A percentile compares a stretch with the other conserved stretches of the same genome.
Conservation (phyloP, 1,139 yeast species). For the Kodamaea fungicola region DNA sequence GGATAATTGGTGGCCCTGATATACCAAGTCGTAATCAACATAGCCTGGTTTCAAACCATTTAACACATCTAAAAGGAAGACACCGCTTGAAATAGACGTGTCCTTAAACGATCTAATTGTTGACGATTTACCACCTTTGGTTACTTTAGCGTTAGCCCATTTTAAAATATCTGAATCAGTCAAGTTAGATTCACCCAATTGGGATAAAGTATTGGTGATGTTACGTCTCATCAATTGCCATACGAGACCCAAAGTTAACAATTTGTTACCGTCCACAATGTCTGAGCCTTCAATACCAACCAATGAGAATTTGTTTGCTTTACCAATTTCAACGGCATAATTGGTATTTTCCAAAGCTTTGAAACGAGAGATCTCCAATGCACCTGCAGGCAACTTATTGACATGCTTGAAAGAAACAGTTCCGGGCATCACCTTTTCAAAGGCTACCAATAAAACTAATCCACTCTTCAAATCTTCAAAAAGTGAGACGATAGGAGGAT, state of each 20-base stretch:
- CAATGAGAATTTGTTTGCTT: conserved; percentile 83
- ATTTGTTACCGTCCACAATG: conserved; percentile 88
- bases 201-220: conserved; percentile 76
- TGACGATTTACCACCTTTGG: conserved; percentile 73
- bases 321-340: conserved; percentile 94
- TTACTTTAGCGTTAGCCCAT: conserved; percentile 89
- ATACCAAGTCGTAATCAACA: conserved; percentile 90
- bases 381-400: conserved; percentile 75
- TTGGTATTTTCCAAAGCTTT: conserved; percentile 95
- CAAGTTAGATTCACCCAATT: conserved; percentile 62
- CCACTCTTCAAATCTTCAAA: conserved; percentile 97
- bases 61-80: conserved; percentile 82
- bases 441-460: conserved; percentile 82
- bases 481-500: conserved; percentile 86
- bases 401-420: conserved; percentile 77
- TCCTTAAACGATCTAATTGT: conserved; percentile 84
- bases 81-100: conserved; percentile 67
- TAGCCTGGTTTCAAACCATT: conserved; percentile 96
- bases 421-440: conserved; percentile 93
- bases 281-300: conserved; percentile 99
- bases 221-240: conserved; percentile 99
- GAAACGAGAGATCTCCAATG: conserved; percentile 76
- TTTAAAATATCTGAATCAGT: conserved; percentile 81
- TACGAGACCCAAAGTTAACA: conserved; percentile 89
- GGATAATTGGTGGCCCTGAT: conserved; percentile 56